phyloP scores from a whole-genome alignment of 768 basidiomycete genomes.

The Cyclocybe cylindracea region DNA sequence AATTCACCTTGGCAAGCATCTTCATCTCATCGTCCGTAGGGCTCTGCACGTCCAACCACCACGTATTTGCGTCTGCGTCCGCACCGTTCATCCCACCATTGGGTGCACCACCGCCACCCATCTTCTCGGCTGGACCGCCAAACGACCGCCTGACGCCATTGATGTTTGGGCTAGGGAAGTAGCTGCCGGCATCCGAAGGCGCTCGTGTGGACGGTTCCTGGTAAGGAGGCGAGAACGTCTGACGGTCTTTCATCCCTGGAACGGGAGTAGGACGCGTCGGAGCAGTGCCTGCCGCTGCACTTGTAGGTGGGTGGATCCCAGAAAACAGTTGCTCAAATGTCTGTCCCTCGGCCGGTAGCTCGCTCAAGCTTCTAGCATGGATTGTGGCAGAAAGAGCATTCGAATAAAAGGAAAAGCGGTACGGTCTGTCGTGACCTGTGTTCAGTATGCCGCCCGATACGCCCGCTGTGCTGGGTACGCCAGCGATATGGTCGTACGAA shows the following conservation, averaged over 20 bases:
- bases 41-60: slow-evolving; percentile 95
- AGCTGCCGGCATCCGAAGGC: slow-evolving; percentile 1
- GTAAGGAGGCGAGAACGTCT: slow-evolving; percentile 15
- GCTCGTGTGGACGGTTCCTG: slow-evolving; percentile 10
- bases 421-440: slow-evolving; percentile 81
- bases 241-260: slow-evolving; percentile 3
- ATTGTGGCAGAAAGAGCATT: slow-evolving; percentile 91
- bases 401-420: slow-evolving; percentile 98
- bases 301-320: slow-evolving; percentile 35
- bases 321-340: slow-evolving; percentile 89
- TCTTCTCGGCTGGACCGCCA: slow-evolving; percentile 11
- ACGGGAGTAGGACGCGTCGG: not conserved
- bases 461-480: slow-evolving; percentile 17
- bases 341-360: slow-evolving; percentile 93
- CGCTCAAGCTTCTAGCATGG: slow-evolving; percentile 89
- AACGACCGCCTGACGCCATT: slow-evolving; percentile 4
- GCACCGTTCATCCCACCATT: slow-evolving; percentile 15
- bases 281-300: not conserved
- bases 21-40: slow-evolving; percentile 99
- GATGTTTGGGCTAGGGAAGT: slow-evolving; percentile 6
- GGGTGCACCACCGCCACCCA: too few species aligned
- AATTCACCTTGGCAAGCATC: slow-evolving; percentile 82
- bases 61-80: slow-evolving; percentile 70
- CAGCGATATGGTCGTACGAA: slow-evolving; percentile 27
- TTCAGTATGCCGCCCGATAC: slow-evolving; percentile 38